phyloP scores from a whole-genome alignment of 73 alveolate genomes.

The Paraurostyla sp. region DNA sequence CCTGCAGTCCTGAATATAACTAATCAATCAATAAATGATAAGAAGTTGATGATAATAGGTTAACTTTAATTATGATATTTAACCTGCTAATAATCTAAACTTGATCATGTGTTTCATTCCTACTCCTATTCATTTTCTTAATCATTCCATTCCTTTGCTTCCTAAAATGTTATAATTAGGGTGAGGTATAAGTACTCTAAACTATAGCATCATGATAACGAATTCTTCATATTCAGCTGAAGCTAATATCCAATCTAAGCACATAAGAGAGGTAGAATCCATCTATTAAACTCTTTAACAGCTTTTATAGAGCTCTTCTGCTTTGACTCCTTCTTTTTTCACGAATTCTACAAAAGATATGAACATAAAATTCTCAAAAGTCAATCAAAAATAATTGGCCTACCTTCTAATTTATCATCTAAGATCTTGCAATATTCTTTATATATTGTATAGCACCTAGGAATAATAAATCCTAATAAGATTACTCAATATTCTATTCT shows the following conservation, averaged over 20 bases:
- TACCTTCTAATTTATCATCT: constrained; percentile 32
- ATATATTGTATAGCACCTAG: constrained; percentile 37
- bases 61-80: no score
- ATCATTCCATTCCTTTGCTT: constrained; percentile 9
- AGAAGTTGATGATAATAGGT: no score
- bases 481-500: constrained; percentile 40
- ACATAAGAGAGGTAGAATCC: constrained; percentile 24
- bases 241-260: constrained; percentile 49
- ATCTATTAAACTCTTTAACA: constrained; percentile 29
- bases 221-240: constrained; percentile 45
- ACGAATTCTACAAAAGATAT: constrained; percentile 32
- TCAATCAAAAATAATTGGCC: neutral
- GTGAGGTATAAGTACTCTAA: neutral
- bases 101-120: neutral
- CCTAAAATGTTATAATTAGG: neutral
- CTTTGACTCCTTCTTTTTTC: constrained; percentile 20
- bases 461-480: neutral
- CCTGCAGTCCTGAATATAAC: neutral
- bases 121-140: constrained; percentile 11
- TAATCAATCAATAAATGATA: neutral
- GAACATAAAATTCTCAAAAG: neutral
- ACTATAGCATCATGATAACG: constrained; percentile 41
- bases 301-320: constrained; percentile 33
- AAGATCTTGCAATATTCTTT: constrained; percentile 36
- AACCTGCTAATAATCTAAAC: neutral